Conservation (phyloP, 129 eudicot genomes). For the Daucus carota region DNA sequence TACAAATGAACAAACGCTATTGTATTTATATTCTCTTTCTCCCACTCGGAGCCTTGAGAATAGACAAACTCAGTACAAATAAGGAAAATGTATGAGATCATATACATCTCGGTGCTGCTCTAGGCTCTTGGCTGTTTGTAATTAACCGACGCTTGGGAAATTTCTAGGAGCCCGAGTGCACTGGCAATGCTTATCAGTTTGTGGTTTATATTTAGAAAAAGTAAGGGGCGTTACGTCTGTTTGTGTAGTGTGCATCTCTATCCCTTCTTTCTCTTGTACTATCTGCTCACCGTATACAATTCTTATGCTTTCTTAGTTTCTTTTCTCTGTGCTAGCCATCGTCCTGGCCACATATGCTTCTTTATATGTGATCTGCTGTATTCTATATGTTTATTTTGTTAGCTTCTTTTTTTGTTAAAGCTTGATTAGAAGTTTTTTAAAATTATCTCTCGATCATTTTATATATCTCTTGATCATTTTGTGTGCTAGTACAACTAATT, state of each 20-base stretch:
- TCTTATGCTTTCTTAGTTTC: no score
- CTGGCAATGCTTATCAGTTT: not conserved
- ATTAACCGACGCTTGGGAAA: not conserved
- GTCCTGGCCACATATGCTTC: no score
- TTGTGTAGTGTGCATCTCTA: not conserved
- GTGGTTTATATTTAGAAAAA: not conserved
- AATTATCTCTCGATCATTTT: no score
- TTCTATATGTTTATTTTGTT: no score
- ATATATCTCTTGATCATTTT: no score
- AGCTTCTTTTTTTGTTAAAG: no score
- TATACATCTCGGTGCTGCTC: slow-evolving; percentile 59
- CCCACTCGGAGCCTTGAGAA: slow-evolving; percentile 52
- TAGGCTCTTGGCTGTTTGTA: not conserved
- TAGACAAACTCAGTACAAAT: slow-evolving; percentile 54
- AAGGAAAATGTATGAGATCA: slow-evolving; percentile 33
- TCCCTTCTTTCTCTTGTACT: not conserved
- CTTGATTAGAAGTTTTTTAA: no score
- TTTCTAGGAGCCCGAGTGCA: not conserved
- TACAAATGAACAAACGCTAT: no score
- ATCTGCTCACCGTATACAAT: no score
- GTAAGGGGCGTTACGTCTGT: not conserved
- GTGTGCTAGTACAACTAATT: no score
- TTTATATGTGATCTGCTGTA: no score
- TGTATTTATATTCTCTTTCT: slow-evolving; percentile 60
- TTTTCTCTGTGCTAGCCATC: no score